Evolutionary conservation across 345 rosid species (phyloP).

Genomic region (Lepidium sativum): DNA sequence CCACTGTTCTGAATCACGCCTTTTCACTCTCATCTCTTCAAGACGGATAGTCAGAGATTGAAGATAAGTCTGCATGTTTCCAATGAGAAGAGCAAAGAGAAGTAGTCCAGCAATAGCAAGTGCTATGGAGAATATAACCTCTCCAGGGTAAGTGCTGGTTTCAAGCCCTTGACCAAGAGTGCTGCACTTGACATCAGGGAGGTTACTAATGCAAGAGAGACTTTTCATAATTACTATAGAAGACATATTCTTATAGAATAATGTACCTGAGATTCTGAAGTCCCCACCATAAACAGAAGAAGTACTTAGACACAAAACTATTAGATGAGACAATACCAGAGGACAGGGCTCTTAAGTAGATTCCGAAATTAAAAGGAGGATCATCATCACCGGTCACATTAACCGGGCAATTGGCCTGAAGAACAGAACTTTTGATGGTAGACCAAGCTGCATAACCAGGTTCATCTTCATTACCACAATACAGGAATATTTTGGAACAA

Average conservation of each 20-base stretch:
- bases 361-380: slow-evolving; percentile 69
- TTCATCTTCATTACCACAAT: slow-evolving; percentile 59
- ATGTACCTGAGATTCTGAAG: slow-evolving; percentile 86
- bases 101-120: slow-evolving; percentile 84
- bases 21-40: slow-evolving; percentile 95
- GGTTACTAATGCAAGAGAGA: neutral
- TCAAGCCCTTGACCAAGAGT: slow-evolving; percentile 96
- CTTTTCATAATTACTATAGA: neutral
- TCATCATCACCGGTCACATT: slow-evolving; percentile 26
- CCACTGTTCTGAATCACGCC: slow-evolving; percentile 99
- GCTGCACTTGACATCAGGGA: slow-evolving; percentile 32
- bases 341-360: slow-evolving; percentile 54
- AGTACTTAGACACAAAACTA: slow-evolving; percentile 69
- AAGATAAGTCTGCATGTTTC: slow-evolving; percentile 99
- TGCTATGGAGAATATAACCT: slow-evolving; percentile 74
- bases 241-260: neutral
- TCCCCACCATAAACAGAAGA: slow-evolving; percentile 99
- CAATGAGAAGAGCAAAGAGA: slow-evolving; percentile 93
- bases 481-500: slow-evolving; percentile 48
- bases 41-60: slow-evolving; percentile 91
- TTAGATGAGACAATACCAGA: slow-evolving; percentile 67
- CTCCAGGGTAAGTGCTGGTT: slow-evolving; percentile 85
- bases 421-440: slow-evolving; percentile 20
- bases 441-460: slow-evolving; percentile 47
- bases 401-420: slow-evolving; percentile 31